Conservation (phyloP, 2,329 filamentous ascomycete genomes). For the Fusarium bulbicola region DNA sequence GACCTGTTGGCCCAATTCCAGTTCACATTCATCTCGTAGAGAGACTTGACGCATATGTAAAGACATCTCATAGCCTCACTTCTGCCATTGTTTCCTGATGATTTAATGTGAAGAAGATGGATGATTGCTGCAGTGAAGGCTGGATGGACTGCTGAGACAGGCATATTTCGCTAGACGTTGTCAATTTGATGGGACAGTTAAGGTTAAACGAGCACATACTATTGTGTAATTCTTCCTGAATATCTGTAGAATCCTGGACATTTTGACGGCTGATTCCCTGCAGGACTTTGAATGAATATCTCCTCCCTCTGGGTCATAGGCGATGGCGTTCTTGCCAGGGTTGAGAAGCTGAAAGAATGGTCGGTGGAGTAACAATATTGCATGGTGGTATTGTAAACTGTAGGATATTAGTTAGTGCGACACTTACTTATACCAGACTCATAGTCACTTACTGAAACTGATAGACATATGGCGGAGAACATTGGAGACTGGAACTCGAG, state of each 20-base stretch:
- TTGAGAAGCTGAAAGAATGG: slow-evolving; percentile 13
- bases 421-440: too few species aligned
- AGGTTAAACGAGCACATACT: neutral
- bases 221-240: slow-evolving; percentile 30
- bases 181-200: neutral
- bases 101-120: slow-evolving; percentile 23
- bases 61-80: slow-evolving; percentile 24
- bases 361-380: neutral
- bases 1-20: slow-evolving; percentile 34
- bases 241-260: slow-evolving; percentile 22
- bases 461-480: slow-evolving; percentile 10
- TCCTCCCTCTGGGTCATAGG: slow-evolving; percentile 24
- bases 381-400: slow-evolving; percentile 2
- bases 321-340: slow-evolving; percentile 1
- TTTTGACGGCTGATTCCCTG: slow-evolving; percentile 17
- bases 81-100: neutral
- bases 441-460: neutral
- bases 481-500: neutral
- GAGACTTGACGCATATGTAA: slow-evolving; percentile 15
- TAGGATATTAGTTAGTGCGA: too few species aligned
- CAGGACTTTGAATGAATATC: slow-evolving; percentile 27
- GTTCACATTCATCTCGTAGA: slow-evolving; percentile 30
- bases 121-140: slow-evolving; percentile 31
- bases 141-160: slow-evolving; percentile 27
- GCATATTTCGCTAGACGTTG: slow-evolving; percentile 1